Evolutionary conservation across 2,329 filamentous ascomycete species (phyloP).

Genomic region (Sporothrix sp.): DNA sequence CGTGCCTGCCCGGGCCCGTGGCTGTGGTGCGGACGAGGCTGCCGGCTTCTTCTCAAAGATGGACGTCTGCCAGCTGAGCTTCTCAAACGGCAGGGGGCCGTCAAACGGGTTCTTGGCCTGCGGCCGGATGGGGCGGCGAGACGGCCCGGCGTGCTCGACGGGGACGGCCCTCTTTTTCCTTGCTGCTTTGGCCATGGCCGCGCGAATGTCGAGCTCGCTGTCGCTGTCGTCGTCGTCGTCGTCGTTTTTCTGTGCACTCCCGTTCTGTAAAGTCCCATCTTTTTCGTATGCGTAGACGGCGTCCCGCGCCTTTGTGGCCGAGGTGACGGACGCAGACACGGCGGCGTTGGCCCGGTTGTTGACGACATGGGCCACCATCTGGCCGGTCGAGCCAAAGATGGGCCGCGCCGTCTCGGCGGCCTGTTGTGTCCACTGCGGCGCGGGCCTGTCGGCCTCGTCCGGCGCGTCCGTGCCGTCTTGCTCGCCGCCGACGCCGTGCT

Average conservation of each 20-base stretch:
- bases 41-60: slow-evolving; percentile 37
- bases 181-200: slow-evolving; percentile 59
- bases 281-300: slow-evolving; percentile 18
- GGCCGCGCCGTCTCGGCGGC: slow-evolving; percentile 42
- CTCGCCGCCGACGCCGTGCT: slow-evolving; percentile 33
- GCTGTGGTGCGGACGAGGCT: neutral
- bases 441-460: slow-evolving; percentile 36
- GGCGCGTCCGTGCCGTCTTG: slow-evolving; percentile 29
- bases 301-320: slow-evolving; percentile 24
- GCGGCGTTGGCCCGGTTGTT: slow-evolving; percentile 61
- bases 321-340: slow-evolving; percentile 23
- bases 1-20: neutral
- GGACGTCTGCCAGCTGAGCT: slow-evolving; percentile 59
- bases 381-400: slow-evolving; percentile 40
- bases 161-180: slow-evolving; percentile 42
- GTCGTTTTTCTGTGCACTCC: no score
- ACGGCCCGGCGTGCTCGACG: slow-evolving; percentile 17
- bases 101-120: slow-evolving; percentile 56
- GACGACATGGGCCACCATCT: slow-evolving; percentile 62
- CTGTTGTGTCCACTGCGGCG: slow-evolving; percentile 48
- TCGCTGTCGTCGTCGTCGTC: slow-evolving; percentile 50
- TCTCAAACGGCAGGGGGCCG: slow-evolving; percentile 85
- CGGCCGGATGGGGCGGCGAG: slow-evolving; percentile 30
- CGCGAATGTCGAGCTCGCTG: slow-evolving; percentile 70
- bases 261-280: no score